These are phyloP conservation scores for Haplosporangium gracile DNA, from an alignment of 192 early-diverging fungal genomes.

Conservation along the genomic window DNA sequence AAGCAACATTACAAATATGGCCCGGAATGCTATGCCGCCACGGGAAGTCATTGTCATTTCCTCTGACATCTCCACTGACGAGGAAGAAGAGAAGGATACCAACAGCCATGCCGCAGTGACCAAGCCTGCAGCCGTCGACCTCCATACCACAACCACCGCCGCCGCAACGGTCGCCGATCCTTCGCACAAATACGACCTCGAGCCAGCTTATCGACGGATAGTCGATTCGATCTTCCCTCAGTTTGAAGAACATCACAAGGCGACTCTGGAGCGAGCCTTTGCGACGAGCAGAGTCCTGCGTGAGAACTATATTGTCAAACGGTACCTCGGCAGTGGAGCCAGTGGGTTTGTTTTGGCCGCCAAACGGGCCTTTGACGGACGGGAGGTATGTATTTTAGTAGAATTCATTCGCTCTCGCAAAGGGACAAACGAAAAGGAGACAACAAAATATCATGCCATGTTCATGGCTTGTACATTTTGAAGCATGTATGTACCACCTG, in stretches of 20 bases:
- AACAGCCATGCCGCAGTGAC: not conserved
- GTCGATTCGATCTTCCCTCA: conserved; percentile 35
- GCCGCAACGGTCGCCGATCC: not conserved
- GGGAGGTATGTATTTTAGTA: conserved; percentile 17
- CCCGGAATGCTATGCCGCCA: not conserved
- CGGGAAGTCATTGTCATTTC: conserved; percentile 39
- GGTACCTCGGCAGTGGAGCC: conserved; percentile 37
- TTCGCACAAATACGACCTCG: conserved; percentile 30
- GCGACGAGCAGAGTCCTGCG: conserved; percentile 35
- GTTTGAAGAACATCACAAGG: conserved; percentile 30
- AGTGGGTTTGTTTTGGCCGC: conserved; percentile 36
- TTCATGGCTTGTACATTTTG: too few species aligned
- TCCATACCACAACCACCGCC: not conserved
- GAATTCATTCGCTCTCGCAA: not conserved
- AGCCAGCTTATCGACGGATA: conserved; percentile 19
- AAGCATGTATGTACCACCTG: too few species aligned
- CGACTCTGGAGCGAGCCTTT: conserved; percentile 31
- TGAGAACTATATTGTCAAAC: conserved; percentile 36
- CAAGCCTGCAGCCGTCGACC: too few species aligned
- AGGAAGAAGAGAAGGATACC: conserved; percentile 1
- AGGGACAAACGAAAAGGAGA: not conserved
- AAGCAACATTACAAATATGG: not conserved
- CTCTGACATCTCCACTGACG: conserved; percentile 17
- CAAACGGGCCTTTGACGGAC: conserved; percentile 33
- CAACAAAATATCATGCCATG: too few species aligned